Base-by-base conservation (phyloP, 2,329 filamentous ascomycete genomes). In the Arachnopeziza araneosa region DNA sequence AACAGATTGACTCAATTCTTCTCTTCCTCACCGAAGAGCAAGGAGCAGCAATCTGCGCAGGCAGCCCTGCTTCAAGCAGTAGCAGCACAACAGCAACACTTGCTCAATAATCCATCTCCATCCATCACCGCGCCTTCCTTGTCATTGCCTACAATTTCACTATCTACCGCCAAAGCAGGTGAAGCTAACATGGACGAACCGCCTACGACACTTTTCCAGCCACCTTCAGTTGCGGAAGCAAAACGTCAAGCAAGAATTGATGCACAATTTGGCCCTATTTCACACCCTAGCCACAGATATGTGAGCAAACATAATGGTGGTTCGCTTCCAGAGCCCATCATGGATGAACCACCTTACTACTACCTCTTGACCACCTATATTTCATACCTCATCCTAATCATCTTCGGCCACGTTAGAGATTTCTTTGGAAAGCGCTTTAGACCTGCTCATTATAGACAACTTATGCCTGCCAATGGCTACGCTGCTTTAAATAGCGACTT, bases 361-460 rank as follows among this genome's bases (percentile, higher is more conserved):
- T 97, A 90, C 77, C 85, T 99, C 70, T 83, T 99, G 68, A 98
- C 95, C 44, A 99, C 95, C 70, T 99, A 99, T 80, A 91, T 99
- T 76, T 97, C 92, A 77, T 99, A 99, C 76, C 83, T 99, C 65
- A 87, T 98, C 67, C 84, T 99, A 70, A 98, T 99, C 73, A 86
- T 95, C 66, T 93, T 97, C 66, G 95, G 95, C 59, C 95, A 99
- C 73, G 86, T 97, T 62, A 87, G 93, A 73, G 95, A 99, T 75
- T 98, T 97, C 77, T 98, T 99, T 73, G 93, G 95, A 75, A 97
- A 98, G 81, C 86, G 90, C 63, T 97, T 99, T 77, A 89, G 88
- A 72, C 85, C 92, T 74, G 89, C 91, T 70, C 74, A 81, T 60
- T 98, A 98, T 76, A 87, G 85, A 71, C 88, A 95, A 69, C 80